A percentile compares a stretch with the other conserved stretches of the same genome.
These are phyloP conservation scores for Prunus fruticosa DNA, from an alignment of 306 rosid species.

Conservation along the genomic window DNA sequence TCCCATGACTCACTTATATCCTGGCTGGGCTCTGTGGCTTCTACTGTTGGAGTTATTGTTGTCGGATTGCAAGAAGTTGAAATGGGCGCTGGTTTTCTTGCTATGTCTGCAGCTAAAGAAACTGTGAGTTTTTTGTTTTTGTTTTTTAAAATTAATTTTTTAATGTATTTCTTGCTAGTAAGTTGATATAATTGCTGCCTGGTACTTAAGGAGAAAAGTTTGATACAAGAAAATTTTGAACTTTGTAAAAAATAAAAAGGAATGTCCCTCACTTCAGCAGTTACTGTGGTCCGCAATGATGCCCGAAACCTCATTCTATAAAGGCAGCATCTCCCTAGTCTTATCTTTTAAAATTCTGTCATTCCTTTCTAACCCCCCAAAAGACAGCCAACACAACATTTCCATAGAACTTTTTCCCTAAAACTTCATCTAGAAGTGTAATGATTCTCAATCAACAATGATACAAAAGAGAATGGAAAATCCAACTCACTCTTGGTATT, in stretches of 20 bases:
- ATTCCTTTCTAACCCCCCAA: too few species aligned
- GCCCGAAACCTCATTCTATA: too few species aligned
- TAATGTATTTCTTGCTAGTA: not conserved
- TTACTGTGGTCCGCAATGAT: not conserved
- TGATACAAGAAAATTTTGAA: not conserved
- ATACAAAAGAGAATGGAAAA: too few species aligned
- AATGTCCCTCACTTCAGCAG: not conserved
- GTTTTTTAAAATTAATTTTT: not conserved
- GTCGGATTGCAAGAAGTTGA: conserved; percentile 99
- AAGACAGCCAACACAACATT: too few species aligned
- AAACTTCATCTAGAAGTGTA: too few species aligned
- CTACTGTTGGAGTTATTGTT: conserved; percentile 78
- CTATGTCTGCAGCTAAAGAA: conserved; percentile 98
- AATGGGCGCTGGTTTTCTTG: conserved; percentile 99
- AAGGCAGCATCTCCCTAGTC: too few species aligned
- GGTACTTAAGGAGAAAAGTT: not conserved
- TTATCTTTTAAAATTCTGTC: too few species aligned
- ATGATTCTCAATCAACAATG: too few species aligned
- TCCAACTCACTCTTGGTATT: too few species aligned
- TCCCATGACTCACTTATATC: conserved; percentile 84
- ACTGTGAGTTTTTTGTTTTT: conserved; percentile 54
- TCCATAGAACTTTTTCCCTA: too few species aligned
- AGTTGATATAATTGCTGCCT: not conserved
- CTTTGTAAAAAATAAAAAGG: not conserved
- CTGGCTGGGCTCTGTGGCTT: conserved; percentile 82